Conservation (phyloP, 139 green algal genomes). For the Chlorella sp. region DNA sequence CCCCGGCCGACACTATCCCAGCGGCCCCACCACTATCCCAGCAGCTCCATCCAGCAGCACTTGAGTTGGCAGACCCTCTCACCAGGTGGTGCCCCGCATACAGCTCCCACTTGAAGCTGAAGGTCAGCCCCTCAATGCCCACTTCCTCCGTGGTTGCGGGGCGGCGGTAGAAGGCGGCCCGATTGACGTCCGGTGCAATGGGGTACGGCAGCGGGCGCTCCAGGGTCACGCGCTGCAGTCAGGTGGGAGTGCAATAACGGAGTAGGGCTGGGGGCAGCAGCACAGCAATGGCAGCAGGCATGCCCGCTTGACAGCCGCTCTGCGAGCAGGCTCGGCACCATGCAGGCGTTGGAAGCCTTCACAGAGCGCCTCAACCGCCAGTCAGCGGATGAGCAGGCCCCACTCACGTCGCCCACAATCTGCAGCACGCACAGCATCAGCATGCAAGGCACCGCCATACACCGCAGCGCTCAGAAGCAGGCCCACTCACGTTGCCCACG, state of each 20-base stretch:
- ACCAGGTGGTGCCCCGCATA: constrained; percentile 6
- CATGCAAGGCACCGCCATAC: not conserved
- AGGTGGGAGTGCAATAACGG: too few relatives aligned
- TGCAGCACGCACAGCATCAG: not conserved
- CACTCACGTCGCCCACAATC: not conserved
- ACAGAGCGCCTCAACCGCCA: too few relatives aligned
- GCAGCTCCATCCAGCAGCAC: too few relatives aligned
- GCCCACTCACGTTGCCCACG: not conserved
- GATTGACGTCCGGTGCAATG: not conserved
- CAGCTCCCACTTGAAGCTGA: constrained; percentile 7
- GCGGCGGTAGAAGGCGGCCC: not conserved
- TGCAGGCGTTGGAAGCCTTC: too few relatives aligned
- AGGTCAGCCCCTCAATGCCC: constrained; percentile 12
- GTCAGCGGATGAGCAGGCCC: too few relatives aligned
- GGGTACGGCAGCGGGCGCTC: constrained; percentile 17
- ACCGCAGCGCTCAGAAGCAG: too few relatives aligned
- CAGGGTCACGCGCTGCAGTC: not conserved
- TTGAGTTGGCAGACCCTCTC: not conserved
- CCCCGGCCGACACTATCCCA: too few relatives aligned
- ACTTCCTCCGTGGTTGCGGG: not conserved
- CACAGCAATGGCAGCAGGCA: too few relatives aligned
- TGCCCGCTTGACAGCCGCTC: too few relatives aligned
- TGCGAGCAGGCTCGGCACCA: too few relatives aligned
- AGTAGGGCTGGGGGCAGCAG: not conserved
- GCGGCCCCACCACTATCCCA: too few relatives aligned